Conservation (phyloP, 352 stramenopile species). For the Phytophthora brassicae region DNA sequence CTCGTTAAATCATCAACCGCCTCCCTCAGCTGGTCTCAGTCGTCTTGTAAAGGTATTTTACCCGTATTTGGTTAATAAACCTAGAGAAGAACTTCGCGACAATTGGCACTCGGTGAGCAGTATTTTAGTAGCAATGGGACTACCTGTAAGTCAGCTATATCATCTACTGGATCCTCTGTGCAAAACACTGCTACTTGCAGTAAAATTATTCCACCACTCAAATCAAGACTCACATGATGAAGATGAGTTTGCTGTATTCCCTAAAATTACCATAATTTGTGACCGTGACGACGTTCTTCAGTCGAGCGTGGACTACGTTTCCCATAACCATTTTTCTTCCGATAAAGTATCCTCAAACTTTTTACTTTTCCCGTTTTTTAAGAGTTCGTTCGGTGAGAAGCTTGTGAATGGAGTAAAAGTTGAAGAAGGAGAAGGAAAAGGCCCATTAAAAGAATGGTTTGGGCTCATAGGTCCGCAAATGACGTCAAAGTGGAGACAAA, state of each 20-base stretch:
- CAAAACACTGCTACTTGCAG: constrained; percentile 54
- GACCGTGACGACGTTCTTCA: constrained; percentile 43
- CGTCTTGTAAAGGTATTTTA: constrained; percentile 65
- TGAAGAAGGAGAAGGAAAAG: constrained; percentile 78
- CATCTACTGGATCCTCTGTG: constrained; percentile 50
- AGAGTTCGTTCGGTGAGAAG: constrained; percentile 73
- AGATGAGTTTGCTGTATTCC: constrained; percentile 23
- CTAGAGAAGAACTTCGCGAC: constrained; percentile 41
- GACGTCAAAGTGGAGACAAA: constrained; percentile 45
- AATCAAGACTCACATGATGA: constrained; percentile 19
- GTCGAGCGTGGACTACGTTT: constrained; percentile 41
- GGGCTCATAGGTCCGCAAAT: constrained; percentile 42
- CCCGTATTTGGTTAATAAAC: constrained; percentile 60
- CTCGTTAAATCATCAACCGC: not conserved
- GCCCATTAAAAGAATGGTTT: constrained; percentile 79
- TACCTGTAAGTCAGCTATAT: constrained; percentile 20
- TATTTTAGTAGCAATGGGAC: constrained; percentile 26
- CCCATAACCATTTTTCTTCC: constrained; percentile 25
- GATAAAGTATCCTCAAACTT: constrained; percentile 18
- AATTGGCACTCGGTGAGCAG: constrained; percentile 42
- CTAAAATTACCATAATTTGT: constrained; percentile 55
- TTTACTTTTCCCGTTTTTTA: constrained; percentile 63
- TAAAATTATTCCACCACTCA: constrained; percentile 19
- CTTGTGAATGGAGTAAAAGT: constrained; percentile 53
- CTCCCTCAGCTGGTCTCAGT: constrained; percentile 34